Evolutionary conservation across 169 alveolate genomes (phyloP).

Genomic region (Plasmodium fragile): DNA sequence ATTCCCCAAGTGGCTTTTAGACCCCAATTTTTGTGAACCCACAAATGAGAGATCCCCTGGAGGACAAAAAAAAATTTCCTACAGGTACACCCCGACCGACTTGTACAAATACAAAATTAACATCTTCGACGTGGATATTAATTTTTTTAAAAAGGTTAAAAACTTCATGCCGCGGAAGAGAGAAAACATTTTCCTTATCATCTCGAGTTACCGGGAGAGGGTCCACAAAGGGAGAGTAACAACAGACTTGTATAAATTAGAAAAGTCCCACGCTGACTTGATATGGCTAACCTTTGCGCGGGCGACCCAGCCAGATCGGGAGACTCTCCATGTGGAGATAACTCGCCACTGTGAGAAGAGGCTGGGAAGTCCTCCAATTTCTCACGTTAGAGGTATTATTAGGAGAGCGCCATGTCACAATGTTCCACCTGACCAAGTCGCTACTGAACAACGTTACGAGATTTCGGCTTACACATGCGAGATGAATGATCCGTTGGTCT

Average conservation of each 20-base stretch:
- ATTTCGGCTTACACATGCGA: not conserved
- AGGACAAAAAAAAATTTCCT: not conserved
- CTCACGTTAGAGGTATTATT: not conserved
- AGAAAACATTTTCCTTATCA: constrained; percentile 25
- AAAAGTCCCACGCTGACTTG: not conserved
- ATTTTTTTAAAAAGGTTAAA: constrained; percentile 1
- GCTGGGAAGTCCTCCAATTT: not conserved
- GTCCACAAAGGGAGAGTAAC: not conserved
- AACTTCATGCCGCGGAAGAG: not conserved
- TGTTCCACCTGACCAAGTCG: not conserved
- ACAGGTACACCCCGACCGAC: not conserved
- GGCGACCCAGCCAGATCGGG: not conserved
- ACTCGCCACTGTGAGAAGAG: not conserved
- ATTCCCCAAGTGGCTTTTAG: not conserved
- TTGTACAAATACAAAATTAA: constrained; percentile 54
- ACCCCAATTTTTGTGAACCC: not conserved
- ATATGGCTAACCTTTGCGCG: not conserved
- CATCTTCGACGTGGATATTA: constrained; percentile 13
- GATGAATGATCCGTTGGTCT: not conserved
- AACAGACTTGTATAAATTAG: not conserved
- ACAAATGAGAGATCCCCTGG: not conserved
- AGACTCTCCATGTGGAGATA: not conserved
- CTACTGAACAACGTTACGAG: not conserved
- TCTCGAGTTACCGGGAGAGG: not conserved
- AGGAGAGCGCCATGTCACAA: not conserved